Evolutionary conservation across 225 moss, liverwort and hornwort species (phyloP).

Genomic region (Physcomitrellopsis africana): DNA sequence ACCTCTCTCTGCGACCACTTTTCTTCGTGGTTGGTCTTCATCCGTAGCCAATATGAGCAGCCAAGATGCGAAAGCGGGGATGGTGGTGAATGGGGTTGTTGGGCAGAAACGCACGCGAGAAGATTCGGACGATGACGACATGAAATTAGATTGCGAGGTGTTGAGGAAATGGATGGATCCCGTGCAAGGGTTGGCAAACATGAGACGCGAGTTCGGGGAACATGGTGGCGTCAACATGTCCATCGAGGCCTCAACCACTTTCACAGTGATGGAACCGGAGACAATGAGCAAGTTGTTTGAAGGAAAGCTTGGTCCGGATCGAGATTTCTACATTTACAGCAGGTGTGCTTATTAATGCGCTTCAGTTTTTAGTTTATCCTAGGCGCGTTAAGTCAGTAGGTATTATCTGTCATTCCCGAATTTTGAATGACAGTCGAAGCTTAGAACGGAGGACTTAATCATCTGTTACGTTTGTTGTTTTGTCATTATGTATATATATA

Average conservation of each 20-base stretch:
- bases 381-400: too few species aligned
- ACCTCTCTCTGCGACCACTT: background rate
- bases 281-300: conserved; percentile 69
- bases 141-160: conserved; percentile 41
- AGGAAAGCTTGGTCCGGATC: conserved; percentile 67
- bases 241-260: conserved; percentile 72
- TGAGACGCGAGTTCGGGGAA: conserved; percentile 73
- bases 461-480: background rate
- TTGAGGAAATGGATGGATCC: conserved; percentile 72
- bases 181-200: conserved; percentile 56
- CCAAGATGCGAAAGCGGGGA: conserved; percentile 25
- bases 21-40: conserved; percentile 1
- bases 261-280: conserved; percentile 79
- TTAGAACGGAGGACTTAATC: background rate
- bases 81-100: conserved; percentile 28
- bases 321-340: conserved; percentile 74
- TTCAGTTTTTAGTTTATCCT: too few species aligned
- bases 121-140: conserved; percentile 36
- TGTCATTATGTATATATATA: too few species aligned
- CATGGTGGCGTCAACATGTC: conserved; percentile 82
- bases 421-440: background rate
- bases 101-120: conserved; percentile 58
- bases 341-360: conserved; percentile 32
- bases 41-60: conserved; percentile 33
- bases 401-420: background rate